Evolutionary conservation across 1,284 basidiomycete genomes (phyloP), one percentile per base, ranked within the genome.

Genomic region (Tilletiaria anomala): DNA sequence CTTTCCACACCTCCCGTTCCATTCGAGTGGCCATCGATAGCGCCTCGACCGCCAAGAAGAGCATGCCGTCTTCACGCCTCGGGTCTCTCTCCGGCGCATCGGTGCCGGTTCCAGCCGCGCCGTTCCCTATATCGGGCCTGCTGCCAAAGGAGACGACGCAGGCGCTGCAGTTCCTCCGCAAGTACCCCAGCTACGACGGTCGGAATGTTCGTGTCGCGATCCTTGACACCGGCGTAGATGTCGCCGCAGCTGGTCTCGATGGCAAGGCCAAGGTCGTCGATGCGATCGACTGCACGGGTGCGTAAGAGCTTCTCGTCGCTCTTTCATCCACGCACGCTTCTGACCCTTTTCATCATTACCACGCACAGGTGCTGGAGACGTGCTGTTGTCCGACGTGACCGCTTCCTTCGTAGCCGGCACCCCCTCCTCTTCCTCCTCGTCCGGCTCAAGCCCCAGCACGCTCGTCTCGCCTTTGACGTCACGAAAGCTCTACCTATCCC

Each of bases 171-270:
- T 68, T 68, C 47, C 43, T 60, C 17, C 48, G 53, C 40, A 56
- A 61, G 35, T 66, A 61, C 35, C 63, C 63, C 26, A 40, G 56
- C 31, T 67, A 60, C 46, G 62, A 67, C 39, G 66, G 65, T 21
- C 49, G 61, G 35, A 50, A 54, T 18, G 58, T 67, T n/a, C 53
- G 64, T 18, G 61, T 68, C 11, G 66, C 61, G 20, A 57, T 68
- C 37, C 57, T 68, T n/a, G 66, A 68, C 43, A 68, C 67, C 2
- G 67, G 67, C 35, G 60, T 67, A 11, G 67, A 68, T 37, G 64
- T 64, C 2, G 67, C 65, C 18, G 64, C 67, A 6, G 45, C 58
- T 23, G 67, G 67, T 12, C 59, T 68, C 32, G 49, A 58, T 24
- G 51, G 50, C 4, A 52, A 53, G 26, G 64, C 58, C 42, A 67